Percentiles rank a stretch among this genome's conserved stretches.
Evolutionary conservation across 1,284 basidiomycete genomes (phyloP).

Genomic region (Schizopora paradoxa): DNA sequence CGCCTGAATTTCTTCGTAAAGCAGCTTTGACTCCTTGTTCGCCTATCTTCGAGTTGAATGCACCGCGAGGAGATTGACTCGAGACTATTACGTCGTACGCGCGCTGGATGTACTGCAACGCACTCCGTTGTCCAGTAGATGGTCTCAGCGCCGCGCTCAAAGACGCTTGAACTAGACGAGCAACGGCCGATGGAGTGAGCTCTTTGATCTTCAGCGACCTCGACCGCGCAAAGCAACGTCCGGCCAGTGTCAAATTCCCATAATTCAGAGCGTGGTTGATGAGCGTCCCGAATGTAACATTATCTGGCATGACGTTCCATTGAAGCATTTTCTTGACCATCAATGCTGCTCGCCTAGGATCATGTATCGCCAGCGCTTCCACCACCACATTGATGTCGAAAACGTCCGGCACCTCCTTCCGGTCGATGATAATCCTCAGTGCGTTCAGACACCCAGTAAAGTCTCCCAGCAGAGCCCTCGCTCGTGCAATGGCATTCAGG

Average conservation of each 20-base stretch:
- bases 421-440: constrained; percentile 42
- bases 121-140: constrained; percentile 25
- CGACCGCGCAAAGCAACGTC: constrained; percentile 37
- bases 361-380: constrained; percentile 44
- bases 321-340: constrained; percentile 46
- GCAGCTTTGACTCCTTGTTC: constrained; percentile 47
- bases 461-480: constrained; percentile 52
- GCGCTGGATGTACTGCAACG: constrained; percentile 34
- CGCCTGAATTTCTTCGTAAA: constrained; percentile 41
- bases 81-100: constrained; percentile 44
- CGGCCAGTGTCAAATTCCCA: constrained; percentile 39
- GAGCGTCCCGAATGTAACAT: constrained; percentile 52
- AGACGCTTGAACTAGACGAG: constrained; percentile 42
- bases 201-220: constrained; percentile 28
- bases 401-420: constrained; percentile 50
- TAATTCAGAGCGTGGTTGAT: constrained; percentile 48
- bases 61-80: too few relatives aligned
- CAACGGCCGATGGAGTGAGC: constrained; percentile 44
- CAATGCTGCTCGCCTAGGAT: constrained; percentile 39
- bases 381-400: constrained; percentile 62
- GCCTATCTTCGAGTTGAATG: constrained; percentile 44
- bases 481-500: constrained; percentile 57
- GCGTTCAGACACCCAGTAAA: constrained; percentile 40
- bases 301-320: constrained; percentile 44
- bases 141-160: constrained; percentile 1